Conservation (phyloP, 176 grass and related monocot genomes). For the Pharus latifolius region DNA sequence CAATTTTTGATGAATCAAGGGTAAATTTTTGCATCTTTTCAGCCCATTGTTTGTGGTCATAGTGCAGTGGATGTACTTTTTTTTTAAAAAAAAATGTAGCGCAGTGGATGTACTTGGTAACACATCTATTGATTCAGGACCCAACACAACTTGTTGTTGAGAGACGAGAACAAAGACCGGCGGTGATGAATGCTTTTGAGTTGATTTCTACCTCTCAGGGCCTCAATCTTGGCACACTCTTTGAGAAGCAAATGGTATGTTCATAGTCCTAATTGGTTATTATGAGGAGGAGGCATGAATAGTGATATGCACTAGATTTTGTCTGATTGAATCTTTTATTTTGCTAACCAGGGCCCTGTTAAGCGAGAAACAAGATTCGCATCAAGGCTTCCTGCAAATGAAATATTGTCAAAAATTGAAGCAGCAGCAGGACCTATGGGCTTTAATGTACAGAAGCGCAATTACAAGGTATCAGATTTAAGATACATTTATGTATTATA, state of each 20-base stretch:
- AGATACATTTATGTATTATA: not conserved
- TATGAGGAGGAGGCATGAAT: not conserved
- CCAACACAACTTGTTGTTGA: slow-evolving; percentile 76
- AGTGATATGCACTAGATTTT: not conserved
- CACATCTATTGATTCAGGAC: slow-evolving; percentile 29
- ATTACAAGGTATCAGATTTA: slow-evolving; percentile 68
- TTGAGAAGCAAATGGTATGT: slow-evolving; percentile 83
- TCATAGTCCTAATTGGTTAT: not conserved
- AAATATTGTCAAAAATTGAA: slow-evolving; percentile 93
- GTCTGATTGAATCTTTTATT: not conserved
- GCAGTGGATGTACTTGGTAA: slow-evolving; percentile 9
- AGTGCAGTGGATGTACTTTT: not conserved
- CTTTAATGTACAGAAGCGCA: slow-evolving; percentile 78
- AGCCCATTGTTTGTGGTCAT: not conserved
- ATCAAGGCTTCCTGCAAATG: slow-evolving; percentile 83
- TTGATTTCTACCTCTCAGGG: slow-evolving; percentile 96
- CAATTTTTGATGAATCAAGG: slow-evolving; percentile 59
- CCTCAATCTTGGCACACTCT: slow-evolving; percentile 85
- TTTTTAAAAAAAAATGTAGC: no score
- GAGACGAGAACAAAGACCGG: slow-evolving; percentile 64
- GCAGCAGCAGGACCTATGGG: slow-evolving; percentile 75
- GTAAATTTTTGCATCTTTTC: slow-evolving; percentile 24
- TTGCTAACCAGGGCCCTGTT: slow-evolving; percentile 41
- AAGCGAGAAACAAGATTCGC: slow-evolving; percentile 91
- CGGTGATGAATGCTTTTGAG: slow-evolving; percentile 90